Evolutionary conservation across 495 filamentous ascomycete species (phyloP).

Genomic region (Bacidia gigantensis): DNA sequence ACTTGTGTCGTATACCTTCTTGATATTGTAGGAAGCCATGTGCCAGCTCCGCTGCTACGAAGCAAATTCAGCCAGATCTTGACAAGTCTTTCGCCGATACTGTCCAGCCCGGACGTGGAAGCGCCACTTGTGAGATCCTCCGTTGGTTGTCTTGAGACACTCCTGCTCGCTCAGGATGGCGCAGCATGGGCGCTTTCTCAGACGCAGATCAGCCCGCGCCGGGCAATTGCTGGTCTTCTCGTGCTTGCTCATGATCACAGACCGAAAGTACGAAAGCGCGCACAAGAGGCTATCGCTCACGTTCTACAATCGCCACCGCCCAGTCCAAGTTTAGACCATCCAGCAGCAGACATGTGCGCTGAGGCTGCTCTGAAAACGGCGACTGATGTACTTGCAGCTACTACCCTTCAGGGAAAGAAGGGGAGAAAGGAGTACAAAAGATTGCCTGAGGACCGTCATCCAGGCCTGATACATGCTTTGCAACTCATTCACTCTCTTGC

Average conservation of each 20-base stretch:
- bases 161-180: conserved; percentile 78
- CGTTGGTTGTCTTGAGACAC: conserved; percentile 83
- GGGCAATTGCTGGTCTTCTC: conserved; percentile 77
- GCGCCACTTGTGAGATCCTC: conserved; percentile 74
- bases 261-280: conserved; percentile 89
- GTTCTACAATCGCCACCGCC: conserved; percentile 73
- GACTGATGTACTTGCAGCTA: conserved; percentile 47
- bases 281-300: conserved; percentile 75
- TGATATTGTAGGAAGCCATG: conserved; percentile 71
- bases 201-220: conserved; percentile 71
- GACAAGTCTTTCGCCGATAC: conserved; percentile 64
- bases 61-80: conserved; percentile 92
- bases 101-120: conserved; percentile 69
- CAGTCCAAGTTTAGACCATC: conserved; percentile 82
- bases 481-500: conserved; percentile 85
- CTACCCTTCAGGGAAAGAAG: conserved; percentile 37
- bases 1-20: conserved; percentile 90
- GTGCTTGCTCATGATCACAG: conserved; percentile 72
- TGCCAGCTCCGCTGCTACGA: conserved; percentile 71
- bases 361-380: conserved; percentile 71
- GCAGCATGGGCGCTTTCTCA: conserved; percentile 75
- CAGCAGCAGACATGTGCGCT: conserved; percentile 89
- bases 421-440: conserved; percentile 48
- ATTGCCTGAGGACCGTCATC: conserved; percentile 51
- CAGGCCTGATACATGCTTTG: conserved; percentile 74